These are phyloP conservation scores for Ceratocystis destructans DNA, from an alignment of 2,329 filamentous ascomycete genomes.

Conservation along the genomic window DNA sequence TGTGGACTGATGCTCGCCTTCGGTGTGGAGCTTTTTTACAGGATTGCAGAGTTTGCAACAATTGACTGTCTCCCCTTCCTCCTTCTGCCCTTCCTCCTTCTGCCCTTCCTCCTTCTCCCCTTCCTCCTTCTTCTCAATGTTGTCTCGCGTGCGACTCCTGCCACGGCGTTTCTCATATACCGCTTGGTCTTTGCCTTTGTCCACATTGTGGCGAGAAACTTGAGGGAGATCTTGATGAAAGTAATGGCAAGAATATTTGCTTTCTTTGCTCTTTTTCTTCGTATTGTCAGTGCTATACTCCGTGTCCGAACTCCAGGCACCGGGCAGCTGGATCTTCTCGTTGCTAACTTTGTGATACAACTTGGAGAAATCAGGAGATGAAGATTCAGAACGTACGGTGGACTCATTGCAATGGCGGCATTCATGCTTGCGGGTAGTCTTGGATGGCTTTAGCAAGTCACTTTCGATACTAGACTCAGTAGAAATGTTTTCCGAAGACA, in stretches of 20 bases:
- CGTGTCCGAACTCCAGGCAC: conserved; percentile 7
- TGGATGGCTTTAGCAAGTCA: neutral
- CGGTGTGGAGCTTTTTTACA: neutral
- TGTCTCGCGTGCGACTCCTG: neutral
- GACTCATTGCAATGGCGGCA: neutral
- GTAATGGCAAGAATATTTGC: neutral
- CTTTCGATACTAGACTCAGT: neutral
- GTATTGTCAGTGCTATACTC: neutral
- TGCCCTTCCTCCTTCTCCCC: too few relatives aligned
- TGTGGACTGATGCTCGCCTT: neutral
- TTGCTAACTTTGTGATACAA: too few relatives aligned
- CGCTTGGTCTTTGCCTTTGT: neutral
- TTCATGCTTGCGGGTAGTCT: neutral
- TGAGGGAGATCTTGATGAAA: neutral
- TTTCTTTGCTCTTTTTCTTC: neutral
- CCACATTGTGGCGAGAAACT: too few relatives aligned
- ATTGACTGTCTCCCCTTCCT: neutral
- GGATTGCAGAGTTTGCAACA: neutral
- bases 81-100: too few relatives aligned
- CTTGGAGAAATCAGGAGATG: neutral
- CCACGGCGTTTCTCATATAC: neutral
- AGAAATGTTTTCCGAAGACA: neutral
- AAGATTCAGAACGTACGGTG: neutral
- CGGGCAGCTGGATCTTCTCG: neutral
- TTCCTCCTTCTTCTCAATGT: neutral